A percentile compares a stretch with the other conserved stretches of the same genome.
These are phyloP conservation scores for Endotrypanum monterogeii DNA, from an alignment of 208 protist genomes.

Conservation along the genomic window DNA sequence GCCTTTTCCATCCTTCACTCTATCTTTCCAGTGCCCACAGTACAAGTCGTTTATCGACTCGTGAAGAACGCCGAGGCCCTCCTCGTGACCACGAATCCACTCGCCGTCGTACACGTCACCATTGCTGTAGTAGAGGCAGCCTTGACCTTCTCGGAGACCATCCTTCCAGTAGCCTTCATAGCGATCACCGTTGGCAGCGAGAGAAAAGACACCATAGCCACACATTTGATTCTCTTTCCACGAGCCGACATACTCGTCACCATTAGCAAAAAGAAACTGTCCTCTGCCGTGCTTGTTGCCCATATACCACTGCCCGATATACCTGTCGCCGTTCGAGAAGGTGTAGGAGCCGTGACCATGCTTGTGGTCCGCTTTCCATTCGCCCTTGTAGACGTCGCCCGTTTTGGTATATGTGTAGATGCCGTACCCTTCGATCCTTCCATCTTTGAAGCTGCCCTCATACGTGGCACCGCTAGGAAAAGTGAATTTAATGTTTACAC, in stretches of 20 bases:
- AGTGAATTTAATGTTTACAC: conserved; percentile 46
- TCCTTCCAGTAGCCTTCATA: conserved; percentile 70
- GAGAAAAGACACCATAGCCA: conserved; percentile 58
- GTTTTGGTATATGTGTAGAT: conserved; percentile 55
- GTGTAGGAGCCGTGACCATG: conserved; percentile 69
- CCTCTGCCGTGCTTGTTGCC: conserved; percentile 76
- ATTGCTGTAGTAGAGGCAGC: conserved; percentile 46
- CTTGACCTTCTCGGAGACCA: conserved; percentile 45
- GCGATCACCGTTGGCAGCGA: conserved; percentile 41
- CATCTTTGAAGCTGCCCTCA: conserved; percentile 53
- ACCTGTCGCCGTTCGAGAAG: conserved; percentile 60
- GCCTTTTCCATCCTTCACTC: conserved; percentile 69
- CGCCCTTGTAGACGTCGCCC: conserved; percentile 66
- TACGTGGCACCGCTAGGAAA: conserved; percentile 64
- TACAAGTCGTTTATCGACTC: conserved; percentile 62
- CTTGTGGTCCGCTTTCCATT: conserved; percentile 67
- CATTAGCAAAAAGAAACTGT: conserved; percentile 48
- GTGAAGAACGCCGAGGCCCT: conserved; percentile 55
- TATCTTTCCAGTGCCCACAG: conserved; percentile 65
- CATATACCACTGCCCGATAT: conserved; percentile 67
- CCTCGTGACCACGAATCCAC: conserved; percentile 47
- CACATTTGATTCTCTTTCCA: conserved; percentile 66
- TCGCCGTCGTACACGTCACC: conserved; percentile 67
- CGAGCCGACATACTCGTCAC: conserved; percentile 63
- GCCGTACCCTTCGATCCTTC: conserved; percentile 59